Evolutionary conservation across 2,329 filamentous ascomycete species (phyloP).

Genomic region (Xylariaceae sp.): DNA sequence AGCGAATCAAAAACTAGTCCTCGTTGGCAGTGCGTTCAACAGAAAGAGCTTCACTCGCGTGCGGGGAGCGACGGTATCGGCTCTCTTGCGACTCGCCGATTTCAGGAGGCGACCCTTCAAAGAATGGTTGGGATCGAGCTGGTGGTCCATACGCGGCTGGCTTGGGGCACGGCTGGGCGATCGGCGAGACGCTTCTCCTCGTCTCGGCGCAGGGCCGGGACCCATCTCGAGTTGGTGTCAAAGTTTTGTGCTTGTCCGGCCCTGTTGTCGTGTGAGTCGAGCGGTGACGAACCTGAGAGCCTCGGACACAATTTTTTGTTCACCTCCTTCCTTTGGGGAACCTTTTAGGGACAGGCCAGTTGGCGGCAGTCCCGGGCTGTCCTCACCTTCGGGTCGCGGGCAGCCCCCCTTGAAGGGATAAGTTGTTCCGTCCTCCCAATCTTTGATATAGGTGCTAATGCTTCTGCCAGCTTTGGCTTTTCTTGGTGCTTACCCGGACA

Average conservation of each 20-base stretch:
- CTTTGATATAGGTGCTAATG: conserved; percentile 11
- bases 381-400: conserved; percentile 6
- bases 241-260: conserved; percentile 83
- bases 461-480: conserved; percentile 4
- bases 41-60: conserved; percentile 51
- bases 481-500: no score
- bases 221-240: conserved; percentile 92
- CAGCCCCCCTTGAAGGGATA: conserved; percentile 25
- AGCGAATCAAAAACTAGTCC: conserved; percentile 95
- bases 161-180: conserved; percentile 2
- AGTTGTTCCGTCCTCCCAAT: conserved; percentile 11
- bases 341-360: conserved; percentile 8
- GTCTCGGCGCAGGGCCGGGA: conserved; percentile 45
- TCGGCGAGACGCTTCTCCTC: conserved; percentile 11
- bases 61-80: conserved; percentile 10
- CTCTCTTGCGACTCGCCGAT: conserved; percentile 21
- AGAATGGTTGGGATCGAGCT: conserved; percentile 10
- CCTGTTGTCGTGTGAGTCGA: conserved; percentile 22
- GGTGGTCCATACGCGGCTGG: neutral
- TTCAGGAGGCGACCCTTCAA: conserved; percentile 14
- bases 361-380: conserved; percentile 17
- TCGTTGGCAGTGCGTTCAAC: conserved; percentile 77
- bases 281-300: conserved; percentile 6
- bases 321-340: conserved; percentile 2
- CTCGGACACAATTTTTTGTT: conserved; percentile 18